Evolutionary conservation across 495 filamentous ascomycete species (phyloP), one percentile per base, ranked within the genome.

Genomic region (Tetracladium marchalianum): DNA sequence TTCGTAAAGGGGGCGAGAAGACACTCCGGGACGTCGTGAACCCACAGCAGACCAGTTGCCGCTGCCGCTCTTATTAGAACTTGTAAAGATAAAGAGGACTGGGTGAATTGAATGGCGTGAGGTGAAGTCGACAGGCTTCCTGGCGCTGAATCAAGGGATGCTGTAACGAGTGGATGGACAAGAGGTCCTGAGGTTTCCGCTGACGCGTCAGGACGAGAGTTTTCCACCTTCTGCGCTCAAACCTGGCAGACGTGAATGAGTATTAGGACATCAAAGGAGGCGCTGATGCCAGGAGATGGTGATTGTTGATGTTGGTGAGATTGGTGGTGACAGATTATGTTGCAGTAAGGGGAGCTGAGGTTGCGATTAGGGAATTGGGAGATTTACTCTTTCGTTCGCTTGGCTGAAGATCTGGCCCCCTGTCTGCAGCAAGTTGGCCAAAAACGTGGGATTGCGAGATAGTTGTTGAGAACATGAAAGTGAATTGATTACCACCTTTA

Each of bases 181-280:
- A 58, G 46, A 73, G 62, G 70, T 71, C 62, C 71, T 65, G 69
- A 75, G 34, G 44, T 37, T 47, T 54, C 46, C 44, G 44, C 47
- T 52, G 52, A 55, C 49, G 58, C 51, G 51, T 50, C 41, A 31
- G 41, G 46, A 8, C 22, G 36, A 15, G 35, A 16, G 9, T 13
- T 48, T 35, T 17, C 18, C 38, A 39, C 41, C 50, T 42, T 46
- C 51, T 35, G 46, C 51, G 46, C 44, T 11, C 16, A 18, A 12
- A 43, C 34, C 49, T 40, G 31, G 43, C 22, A 43, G 49, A 43
- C 52, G 41, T 35, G 16, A 13, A 6, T 32, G 12, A 33, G 33
- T 19, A 13, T 19, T 51, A 46, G 24, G 44, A n/a, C 46, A 54
- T 54, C 41, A 51, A 47, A 50, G 16, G 27, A 11, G 13, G 31